These are phyloP conservation scores for Davidsoniella virescens DNA, from an alignment of 2,329 filamentous ascomycete species.

Conservation along the genomic window DNA sequence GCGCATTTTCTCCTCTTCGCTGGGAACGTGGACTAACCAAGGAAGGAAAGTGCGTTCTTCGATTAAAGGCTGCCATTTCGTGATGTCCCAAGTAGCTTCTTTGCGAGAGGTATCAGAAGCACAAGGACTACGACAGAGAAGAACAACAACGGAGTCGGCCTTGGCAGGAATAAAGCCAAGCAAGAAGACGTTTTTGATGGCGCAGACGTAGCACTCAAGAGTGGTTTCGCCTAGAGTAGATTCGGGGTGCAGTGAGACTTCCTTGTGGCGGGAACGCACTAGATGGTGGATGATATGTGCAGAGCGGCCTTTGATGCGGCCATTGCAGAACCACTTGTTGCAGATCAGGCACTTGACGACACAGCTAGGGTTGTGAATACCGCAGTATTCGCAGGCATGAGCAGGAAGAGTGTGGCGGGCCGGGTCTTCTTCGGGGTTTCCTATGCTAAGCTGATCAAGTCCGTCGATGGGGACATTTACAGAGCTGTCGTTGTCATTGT, in stretches of 20 bases:
- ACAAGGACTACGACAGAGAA: constrained; percentile 91
- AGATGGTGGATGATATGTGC: constrained; percentile 98
- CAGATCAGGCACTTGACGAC: constrained; percentile 94
- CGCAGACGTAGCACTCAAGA: constrained; percentile 97
- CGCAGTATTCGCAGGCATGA: constrained; percentile 95
- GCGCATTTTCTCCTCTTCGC: constrained; percentile 88
- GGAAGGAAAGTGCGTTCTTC: constrained; percentile 88
- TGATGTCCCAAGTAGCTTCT: constrained; percentile 99
- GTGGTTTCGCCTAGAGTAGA: constrained; percentile 91
- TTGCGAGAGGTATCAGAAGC: constrained; percentile 90
- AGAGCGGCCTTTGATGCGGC: constrained; percentile 86
- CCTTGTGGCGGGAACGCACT: constrained; percentile 92
- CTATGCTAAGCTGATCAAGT: constrained; percentile 45
- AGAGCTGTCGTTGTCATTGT: constrained; percentile 62
- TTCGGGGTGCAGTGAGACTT: constrained; percentile 88
- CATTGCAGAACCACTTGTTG: constrained; percentile 98
- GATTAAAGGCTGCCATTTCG: constrained; percentile 92
- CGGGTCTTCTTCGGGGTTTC: constrained; percentile 39
- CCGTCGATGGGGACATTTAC: constrained; percentile 70
- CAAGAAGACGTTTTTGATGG: constrained; percentile 96
- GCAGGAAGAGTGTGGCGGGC: constrained; percentile 60
- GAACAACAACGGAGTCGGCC: constrained; percentile 92
- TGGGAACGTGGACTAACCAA: constrained; percentile 81
- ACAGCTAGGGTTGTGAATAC: constrained; percentile 86
- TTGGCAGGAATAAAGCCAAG: constrained; percentile 97